Base-by-base conservation (phyloP, 441 rosid species). In the Viola pubescens region DNA sequence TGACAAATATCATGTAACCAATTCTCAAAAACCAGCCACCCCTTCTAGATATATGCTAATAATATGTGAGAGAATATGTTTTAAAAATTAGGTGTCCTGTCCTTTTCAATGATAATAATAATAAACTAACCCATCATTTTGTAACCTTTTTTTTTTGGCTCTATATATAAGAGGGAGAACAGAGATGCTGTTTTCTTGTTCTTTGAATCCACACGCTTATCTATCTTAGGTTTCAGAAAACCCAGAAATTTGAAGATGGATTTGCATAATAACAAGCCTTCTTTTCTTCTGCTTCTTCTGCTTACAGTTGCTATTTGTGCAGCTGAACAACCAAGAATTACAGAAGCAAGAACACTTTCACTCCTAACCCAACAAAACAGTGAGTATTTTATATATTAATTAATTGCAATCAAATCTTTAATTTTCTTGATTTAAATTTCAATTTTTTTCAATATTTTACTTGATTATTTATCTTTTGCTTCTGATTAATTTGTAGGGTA, bases 341-440 rank as follows among this genome's bases (percentile, higher is more conserved):
- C 70, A n/a, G 79, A 72, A 26, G 79, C 81, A 7, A 69, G 82
- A 61, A 52, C 77, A 11, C 59, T 78, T 39, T 56, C 63, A 9
- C 40, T 47, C 40, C 48, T 40, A 9, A 52, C 75, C 62, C 64
- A 62, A 52, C 62, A 65, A 37, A 66, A 81, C 74, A 72, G 62
- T 43, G 10, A 9, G 46, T 6, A 43, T 43, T 9, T 75, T 38
- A 61, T 37, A 47, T 37, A 13, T 3, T 4, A 37, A 10, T 14
- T 45, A 61, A 5, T 4, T 34, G 11, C 8, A 13, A 12, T 61
- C 13, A 14, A 6, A n/a, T 39, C 4, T 9, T 4, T 26, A 9
- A 3, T 11, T 46, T 9, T 8, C 49, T 48, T 34, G n/a, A 12
- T 50, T 44, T 26, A 26, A 26, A 1, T 2, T 26, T 26, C 34